Conservation (phyloP, 176 grass and related monocot genomes). For the Pontederia paniculata region DNA sequence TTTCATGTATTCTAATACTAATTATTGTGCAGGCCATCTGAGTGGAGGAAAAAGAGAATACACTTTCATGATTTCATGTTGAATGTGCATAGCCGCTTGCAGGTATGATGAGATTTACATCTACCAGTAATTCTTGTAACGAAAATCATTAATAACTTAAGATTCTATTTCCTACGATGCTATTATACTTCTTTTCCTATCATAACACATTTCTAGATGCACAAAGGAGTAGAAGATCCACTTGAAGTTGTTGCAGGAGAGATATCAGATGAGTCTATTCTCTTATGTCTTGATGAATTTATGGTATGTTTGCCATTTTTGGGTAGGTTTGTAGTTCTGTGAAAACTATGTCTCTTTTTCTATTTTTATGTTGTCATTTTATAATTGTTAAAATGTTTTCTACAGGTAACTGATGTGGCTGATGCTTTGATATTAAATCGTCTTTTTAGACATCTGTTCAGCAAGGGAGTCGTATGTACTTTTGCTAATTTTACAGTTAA, state of each 20-base stretch:
- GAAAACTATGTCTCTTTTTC: not conserved
- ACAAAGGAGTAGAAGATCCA: constrained; percentile 93
- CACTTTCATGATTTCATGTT: constrained; percentile 99
- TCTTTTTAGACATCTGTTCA: constrained; percentile 79
- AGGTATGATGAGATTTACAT: constrained; percentile 33
- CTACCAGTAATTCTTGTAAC: not conserved
- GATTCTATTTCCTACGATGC: not conserved
- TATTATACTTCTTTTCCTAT: constrained; percentile 1
- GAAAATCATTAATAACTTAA: not conserved
- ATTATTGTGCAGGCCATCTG: constrained; percentile 45
- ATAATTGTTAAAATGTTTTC: constrained; percentile 7
- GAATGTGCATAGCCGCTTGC: constrained; percentile 80
- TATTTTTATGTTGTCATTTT: not conserved
- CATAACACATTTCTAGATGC: constrained; percentile 49
- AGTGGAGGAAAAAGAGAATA: constrained; percentile 94
- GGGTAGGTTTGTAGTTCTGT: constrained; percentile 5
- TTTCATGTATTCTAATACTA: no score
- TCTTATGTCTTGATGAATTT: constrained; percentile 96
- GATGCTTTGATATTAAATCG: constrained; percentile 91
- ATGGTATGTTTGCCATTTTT: constrained; percentile 42
- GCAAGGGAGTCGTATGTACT: constrained; percentile 73
- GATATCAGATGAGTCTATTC: constrained; percentile 84
- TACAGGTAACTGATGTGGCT: constrained; percentile 89
- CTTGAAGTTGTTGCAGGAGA: constrained; percentile 93
- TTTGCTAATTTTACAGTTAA: constrained; percentile 11